Evolutionary conservation across 805 yeast genomes (phyloP).

Genomic region (Pichia cabralensis): DNA sequence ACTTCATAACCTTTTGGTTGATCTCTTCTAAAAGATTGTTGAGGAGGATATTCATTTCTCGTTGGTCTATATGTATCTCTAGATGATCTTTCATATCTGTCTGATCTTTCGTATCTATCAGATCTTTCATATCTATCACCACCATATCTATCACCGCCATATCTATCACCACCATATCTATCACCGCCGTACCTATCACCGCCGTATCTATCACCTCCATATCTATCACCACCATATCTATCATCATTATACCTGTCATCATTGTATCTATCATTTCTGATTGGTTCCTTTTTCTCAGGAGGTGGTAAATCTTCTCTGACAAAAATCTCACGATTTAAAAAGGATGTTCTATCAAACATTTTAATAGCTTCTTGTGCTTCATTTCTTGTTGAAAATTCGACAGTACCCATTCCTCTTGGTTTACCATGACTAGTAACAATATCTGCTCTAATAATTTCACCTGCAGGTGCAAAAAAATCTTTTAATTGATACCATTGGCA

Average conservation of each 20-base stretch:
- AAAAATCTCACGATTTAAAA: slow-evolving; percentile 69
- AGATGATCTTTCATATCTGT: slow-evolving; percentile 8
- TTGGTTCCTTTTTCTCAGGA: slow-evolving; percentile 32
- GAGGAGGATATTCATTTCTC: slow-evolving; percentile 8
- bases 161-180: slow-evolving; percentile 6
- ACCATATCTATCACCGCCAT: not conserved
- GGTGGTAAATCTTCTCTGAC: slow-evolving; percentile 91
- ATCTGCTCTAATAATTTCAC: slow-evolving; percentile 71
- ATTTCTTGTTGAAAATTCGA: slow-evolving; percentile 58
- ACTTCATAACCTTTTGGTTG: slow-evolving; percentile 38
- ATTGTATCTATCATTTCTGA: slow-evolving; percentile 5
- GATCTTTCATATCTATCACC: slow-evolving; percentile 3
- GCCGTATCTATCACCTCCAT: slow-evolving; percentile 8
- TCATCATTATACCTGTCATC: slow-evolving; percentile 11
- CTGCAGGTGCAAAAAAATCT: slow-evolving; percentile 48
- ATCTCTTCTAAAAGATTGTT: slow-evolving; percentile 13
- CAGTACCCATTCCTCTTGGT: slow-evolving; percentile 86
- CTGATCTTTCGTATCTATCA: not conserved
- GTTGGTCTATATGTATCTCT: too few species aligned
- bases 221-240: slow-evolving; percentile 12
- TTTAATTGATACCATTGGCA: slow-evolving; percentile 50
- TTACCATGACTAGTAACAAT: slow-evolving; percentile 70
- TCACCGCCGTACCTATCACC: slow-evolving; percentile 9
- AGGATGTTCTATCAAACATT: slow-evolving; percentile 52
- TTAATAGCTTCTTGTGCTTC: slow-evolving; percentile 66